Evolutionary conservation across 495 filamentous ascomycete species (phyloP).

Genomic region (Trichoderma gamsii): DNA sequence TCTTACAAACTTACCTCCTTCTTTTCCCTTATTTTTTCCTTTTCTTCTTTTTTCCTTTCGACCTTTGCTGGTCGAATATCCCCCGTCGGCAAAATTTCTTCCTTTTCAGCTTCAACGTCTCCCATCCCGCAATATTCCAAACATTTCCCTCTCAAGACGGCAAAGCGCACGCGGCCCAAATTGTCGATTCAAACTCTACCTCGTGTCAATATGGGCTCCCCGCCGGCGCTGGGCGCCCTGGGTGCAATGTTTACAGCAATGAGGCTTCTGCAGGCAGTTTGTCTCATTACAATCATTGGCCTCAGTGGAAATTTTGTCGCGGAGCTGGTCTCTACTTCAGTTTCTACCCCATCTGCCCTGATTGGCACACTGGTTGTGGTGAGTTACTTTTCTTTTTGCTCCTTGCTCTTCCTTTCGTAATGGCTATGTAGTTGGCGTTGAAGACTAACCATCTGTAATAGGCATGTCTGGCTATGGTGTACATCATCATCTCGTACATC

Average conservation of each 20-base stretch:
- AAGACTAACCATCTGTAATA: constrained; percentile 29
- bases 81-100: constrained; percentile 26
- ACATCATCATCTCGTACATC: constrained; percentile 66
- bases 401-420: not conserved
- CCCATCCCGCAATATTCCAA: constrained; percentile 25
- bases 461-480: constrained; percentile 71
- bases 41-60: not conserved
- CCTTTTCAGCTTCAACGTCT: constrained; percentile 21
- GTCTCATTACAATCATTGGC: constrained; percentile 73
- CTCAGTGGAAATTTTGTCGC: constrained; percentile 77
- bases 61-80: not conserved
- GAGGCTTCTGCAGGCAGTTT: constrained; percentile 62
- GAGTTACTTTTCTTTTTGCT: constrained; percentile 36
- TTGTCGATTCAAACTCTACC: constrained; percentile 31
- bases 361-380: constrained; percentile 75
- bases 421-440: not conserved
- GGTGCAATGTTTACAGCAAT: constrained; percentile 71
- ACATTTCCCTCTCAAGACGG: constrained; percentile 28
- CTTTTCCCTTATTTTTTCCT: not conserved
- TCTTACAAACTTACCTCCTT: not conserved
- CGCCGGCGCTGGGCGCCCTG: constrained; percentile 69
- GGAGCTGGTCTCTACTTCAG: constrained; percentile 59
- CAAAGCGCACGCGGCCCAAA: constrained; percentile 24
- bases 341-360: constrained; percentile 61
- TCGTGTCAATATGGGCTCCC: constrained; percentile 44